phyloP scores from a whole-genome alignment of 768 basidiomycete genomes.

The Tylopilus plumbeoviolaceoides region DNA sequence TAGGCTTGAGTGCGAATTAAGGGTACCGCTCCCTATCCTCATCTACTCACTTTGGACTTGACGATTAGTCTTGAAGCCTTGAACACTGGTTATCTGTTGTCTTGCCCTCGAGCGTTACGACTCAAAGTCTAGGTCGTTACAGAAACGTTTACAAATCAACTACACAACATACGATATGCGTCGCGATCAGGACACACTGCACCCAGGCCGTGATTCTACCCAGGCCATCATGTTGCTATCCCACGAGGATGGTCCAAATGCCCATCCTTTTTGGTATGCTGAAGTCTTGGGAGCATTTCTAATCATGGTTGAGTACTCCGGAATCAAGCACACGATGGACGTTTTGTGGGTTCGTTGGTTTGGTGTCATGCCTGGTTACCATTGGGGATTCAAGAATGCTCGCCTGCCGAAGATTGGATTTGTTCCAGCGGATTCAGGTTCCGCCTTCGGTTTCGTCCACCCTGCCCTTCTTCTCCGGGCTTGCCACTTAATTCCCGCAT shows the following conservation, averaged over 20 bases:
- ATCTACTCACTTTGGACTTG: no score
- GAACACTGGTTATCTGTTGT: no score
- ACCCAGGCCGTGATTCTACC: slow-evolving; percentile 7
- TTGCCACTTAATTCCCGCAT: slow-evolving; percentile 27
- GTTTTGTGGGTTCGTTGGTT: slow-evolving; percentile 15
- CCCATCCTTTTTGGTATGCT: slow-evolving; percentile 24
- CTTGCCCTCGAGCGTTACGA: no score
- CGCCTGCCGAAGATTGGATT: slow-evolving; percentile 21
- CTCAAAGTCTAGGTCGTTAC: no score
- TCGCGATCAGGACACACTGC: slow-evolving; percentile 6
- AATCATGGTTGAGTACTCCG: slow-evolving; percentile 7
- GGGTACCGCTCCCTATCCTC: no score
- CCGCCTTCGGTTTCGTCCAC: slow-evolving; percentile 9
- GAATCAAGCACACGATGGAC: slow-evolving; percentile 11
- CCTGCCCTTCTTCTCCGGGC: slow-evolving; percentile 12
- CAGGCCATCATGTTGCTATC: slow-evolving; percentile 20
- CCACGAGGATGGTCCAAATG: slow-evolving; percentile 3
- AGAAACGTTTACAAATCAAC: neutral
- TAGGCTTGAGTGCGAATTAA: no score
- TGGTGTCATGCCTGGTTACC: neutral
- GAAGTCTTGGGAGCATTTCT: slow-evolving; percentile 21
- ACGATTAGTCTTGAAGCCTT: no score
- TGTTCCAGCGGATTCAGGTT: slow-evolving; percentile 7
- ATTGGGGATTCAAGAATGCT: slow-evolving; percentile 8
- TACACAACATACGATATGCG: neutral